Evolutionary conservation across 371 early-diverging fungal species (phyloP).

Genomic region (Thermomucor indicae-seudaticae): DNA sequence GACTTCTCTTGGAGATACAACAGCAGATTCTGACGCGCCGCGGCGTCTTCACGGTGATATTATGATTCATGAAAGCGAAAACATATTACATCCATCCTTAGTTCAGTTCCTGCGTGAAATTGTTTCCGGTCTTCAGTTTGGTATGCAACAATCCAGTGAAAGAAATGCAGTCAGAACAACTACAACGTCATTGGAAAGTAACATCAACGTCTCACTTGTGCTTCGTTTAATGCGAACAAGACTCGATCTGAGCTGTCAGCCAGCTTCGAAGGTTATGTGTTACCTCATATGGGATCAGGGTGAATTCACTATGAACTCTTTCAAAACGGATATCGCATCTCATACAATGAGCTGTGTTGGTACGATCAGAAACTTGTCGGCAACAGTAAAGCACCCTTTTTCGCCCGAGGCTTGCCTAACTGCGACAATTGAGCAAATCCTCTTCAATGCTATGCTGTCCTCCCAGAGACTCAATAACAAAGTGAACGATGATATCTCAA

Average conservation of each 20-base stretch:
- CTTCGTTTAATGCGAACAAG: constrained; percentile 62
- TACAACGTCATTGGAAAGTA: constrained; percentile 8
- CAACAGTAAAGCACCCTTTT: constrained; percentile 70
- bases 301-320: constrained; percentile 59
- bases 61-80: constrained; percentile 71
- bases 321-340: constrained; percentile 31
- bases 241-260: constrained; percentile 74
- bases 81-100: constrained; percentile 73
- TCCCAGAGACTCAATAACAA: constrained; percentile 29
- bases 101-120: constrained; percentile 72
- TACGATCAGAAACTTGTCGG: constrained; percentile 55
- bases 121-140: constrained; percentile 58
- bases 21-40: constrained; percentile 33
- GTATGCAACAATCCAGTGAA: constrained; percentile 52
- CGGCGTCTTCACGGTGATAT: constrained; percentile 64
- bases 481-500: constrained; percentile 50
- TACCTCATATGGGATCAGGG: constrained; percentile 69
- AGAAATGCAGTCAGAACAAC: constrained; percentile 27
- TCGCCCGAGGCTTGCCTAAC: constrained; percentile 80
- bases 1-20: constrained; percentile 54
- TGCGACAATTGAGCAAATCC: constrained; percentile 54
- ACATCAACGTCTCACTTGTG: constrained; percentile 41
- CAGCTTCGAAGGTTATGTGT: constrained; percentile 74
- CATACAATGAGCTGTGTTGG: constrained; percentile 60
- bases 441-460: constrained; percentile 57